These are phyloP conservation scores for Gymnopilus junonius DNA, from an alignment of 768 basidiomycete species.

Conservation along the genomic window DNA sequence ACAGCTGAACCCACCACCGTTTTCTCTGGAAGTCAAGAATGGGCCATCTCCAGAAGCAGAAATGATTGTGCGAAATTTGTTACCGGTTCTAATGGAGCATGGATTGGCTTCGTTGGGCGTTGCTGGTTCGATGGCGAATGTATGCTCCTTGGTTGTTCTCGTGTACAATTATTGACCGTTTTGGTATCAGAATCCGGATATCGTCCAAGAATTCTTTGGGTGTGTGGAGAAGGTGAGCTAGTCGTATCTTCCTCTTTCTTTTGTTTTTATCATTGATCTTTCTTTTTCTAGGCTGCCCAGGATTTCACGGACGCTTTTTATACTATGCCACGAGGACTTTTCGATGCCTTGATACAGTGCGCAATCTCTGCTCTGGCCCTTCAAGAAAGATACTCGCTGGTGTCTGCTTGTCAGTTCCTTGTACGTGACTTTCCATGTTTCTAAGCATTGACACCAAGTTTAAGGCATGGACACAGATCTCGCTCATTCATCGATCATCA, in stretches of 20 bases:
- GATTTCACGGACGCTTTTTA: slow-evolving; percentile 67
- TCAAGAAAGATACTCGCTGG: slow-evolving; percentile 86
- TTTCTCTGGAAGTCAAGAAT: slow-evolving; percentile 50
- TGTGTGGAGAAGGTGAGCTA: slow-evolving; percentile 74
- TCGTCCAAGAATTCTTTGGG: slow-evolving; percentile 87
- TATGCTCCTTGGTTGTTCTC: slow-evolving; percentile 36
- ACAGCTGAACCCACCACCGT: slow-evolving; percentile 78
- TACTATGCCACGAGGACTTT: slow-evolving; percentile 61
- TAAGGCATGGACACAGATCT: slow-evolving; percentile 51
- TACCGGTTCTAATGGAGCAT: slow-evolving; percentile 63
- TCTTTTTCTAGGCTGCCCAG: slow-evolving; percentile 44
- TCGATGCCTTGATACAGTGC: slow-evolving; percentile 73
- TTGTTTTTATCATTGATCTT: slow-evolving; percentile 19
- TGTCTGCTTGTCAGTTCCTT: slow-evolving; percentile 80
- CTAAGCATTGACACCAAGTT: no score
- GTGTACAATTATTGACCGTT: background rate
- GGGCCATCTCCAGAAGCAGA: slow-evolving; percentile 60
- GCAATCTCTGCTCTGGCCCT: slow-evolving; percentile 67
- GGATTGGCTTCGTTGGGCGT: slow-evolving; percentile 56
- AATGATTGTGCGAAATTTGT: slow-evolving; percentile 53
- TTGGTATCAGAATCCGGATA: slow-evolving; percentile 77
- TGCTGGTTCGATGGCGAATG: slow-evolving; percentile 71
- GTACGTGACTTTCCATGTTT: slow-evolving; percentile 56
- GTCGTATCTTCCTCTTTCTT: background rate
- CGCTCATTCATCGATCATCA: slow-evolving; percentile 69